Evolutionary conservation across 495 filamentous ascomycete species (phyloP).

Genomic region (Copromyces sp.): DNA sequence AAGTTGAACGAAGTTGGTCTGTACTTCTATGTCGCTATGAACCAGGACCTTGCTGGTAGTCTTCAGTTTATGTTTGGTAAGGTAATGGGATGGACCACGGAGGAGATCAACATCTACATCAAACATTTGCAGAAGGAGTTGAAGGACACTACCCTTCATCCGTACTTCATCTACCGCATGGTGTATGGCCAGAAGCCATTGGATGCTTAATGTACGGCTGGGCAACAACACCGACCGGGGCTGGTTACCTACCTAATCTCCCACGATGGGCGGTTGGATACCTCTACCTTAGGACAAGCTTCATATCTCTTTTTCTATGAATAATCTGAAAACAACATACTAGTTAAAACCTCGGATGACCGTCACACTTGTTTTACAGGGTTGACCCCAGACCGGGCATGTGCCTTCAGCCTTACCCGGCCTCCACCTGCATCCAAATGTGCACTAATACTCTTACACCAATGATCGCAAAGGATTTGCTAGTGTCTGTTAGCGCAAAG

Average conservation of each 20-base stretch:
- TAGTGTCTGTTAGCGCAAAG: too few relatives aligned
- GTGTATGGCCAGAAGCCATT: conserved; percentile 26
- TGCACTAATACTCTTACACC: too few relatives aligned
- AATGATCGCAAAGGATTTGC: too few relatives aligned
- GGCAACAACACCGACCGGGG: neutral
- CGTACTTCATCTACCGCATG: conserved; percentile 9
- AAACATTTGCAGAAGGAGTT: conserved; percentile 13
- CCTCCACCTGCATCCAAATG: too few relatives aligned
- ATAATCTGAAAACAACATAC: neutral
- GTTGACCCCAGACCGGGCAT: neutral
- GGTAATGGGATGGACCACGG: too few relatives aligned
- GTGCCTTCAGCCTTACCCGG: too few relatives aligned
- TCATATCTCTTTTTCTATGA: neutral
- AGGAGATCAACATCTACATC: conserved; percentile 9
- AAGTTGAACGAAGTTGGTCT: conserved; percentile 38
- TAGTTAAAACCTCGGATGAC: neutral
- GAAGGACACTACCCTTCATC: conserved; percentile 8
- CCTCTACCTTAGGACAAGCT: neutral
- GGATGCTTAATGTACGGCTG: neutral
- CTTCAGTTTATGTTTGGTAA: too few relatives aligned
- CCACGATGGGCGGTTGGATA: neutral
- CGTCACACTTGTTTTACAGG: neutral
- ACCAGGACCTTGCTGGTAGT: conserved; percentile 19
- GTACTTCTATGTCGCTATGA: conserved; percentile 13
- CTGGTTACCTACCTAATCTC: neutral